Conservation (phyloP, 2,329 filamentous ascomycete species). For the Drechslera avenae region DNA sequence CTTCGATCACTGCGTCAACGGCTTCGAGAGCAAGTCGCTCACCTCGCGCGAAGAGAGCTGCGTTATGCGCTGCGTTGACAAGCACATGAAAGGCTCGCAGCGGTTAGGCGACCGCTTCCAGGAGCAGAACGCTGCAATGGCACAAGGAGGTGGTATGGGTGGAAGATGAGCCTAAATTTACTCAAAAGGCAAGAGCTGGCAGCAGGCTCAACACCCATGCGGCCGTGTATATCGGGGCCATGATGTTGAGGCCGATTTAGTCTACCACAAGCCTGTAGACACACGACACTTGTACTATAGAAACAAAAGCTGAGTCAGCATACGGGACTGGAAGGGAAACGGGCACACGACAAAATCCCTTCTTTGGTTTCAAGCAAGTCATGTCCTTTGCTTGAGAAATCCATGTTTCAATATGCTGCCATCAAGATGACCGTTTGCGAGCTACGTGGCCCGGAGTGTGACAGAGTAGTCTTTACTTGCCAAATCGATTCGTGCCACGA, state of each 20-base stretch:
- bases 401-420: background rate
- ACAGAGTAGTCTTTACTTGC: too few species aligned
- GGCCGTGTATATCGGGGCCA: too few species aligned
- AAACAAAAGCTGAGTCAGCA: constrained; percentile 5
- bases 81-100: constrained; percentile 90
- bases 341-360: constrained; percentile 1
- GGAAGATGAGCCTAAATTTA: constrained; percentile 43
- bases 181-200: too few species aligned
- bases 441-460: too few species aligned
- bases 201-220: too few species aligned
- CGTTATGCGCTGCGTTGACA: constrained; percentile 92
- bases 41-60: constrained; percentile 87
- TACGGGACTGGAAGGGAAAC: constrained; percentile 9
- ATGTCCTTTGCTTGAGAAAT: background rate
- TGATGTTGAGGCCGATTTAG: too few species aligned
- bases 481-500: too few species aligned
- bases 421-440: background rate
- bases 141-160: constrained; percentile 61
- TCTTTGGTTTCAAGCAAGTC: constrained; percentile 4
- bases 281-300: constrained; percentile 21
- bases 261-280: background rate
- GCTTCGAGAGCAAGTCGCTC: constrained; percentile 97
- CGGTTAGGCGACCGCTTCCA: constrained; percentile 90
- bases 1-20: constrained; percentile 96
- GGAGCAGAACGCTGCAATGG: constrained; percentile 72